Evolutionary conservation across 2,329 filamentous ascomycete genomes (phyloP).

Genomic region (Fusarium haematococcum): DNA sequence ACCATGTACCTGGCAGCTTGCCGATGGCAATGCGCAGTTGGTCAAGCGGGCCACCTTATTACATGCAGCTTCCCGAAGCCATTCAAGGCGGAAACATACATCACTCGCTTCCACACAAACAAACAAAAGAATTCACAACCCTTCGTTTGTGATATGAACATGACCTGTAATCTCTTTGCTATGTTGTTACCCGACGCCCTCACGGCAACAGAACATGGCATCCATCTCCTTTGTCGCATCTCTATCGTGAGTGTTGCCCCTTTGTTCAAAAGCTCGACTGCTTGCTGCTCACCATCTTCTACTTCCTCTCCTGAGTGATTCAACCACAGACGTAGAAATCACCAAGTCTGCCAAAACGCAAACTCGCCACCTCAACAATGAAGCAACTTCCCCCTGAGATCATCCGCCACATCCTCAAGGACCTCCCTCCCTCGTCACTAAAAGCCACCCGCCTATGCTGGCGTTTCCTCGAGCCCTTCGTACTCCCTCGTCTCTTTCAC

Average conservation of each 20-base stretch:
- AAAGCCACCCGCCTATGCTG: background rate
- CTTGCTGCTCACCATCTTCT: background rate
- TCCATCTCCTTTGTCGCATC: background rate
- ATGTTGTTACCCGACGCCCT: background rate
- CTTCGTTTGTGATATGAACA: background rate
- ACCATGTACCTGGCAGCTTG: background rate
- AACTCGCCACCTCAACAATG: background rate
- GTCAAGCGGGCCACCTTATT: background rate
- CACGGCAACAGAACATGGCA: background rate
- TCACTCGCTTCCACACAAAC: background rate
- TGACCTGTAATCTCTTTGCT: background rate
- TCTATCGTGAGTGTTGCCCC: background rate
- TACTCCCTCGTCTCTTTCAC: background rate
- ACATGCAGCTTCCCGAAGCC: background rate
- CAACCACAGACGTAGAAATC: fast-evolving
- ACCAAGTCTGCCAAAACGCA: background rate
- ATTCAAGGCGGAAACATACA: background rate
- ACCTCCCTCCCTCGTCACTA: background rate
- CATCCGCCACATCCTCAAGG: background rate
- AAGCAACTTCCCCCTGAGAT: background rate
- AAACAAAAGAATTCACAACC: background rate
- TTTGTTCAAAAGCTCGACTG: background rate
- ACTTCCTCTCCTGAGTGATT: background rate
- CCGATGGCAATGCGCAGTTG: background rate
- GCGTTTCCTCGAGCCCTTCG: background rate